A percentile compares a stretch with the other conserved stretches of the same genome.
phyloP scores from a whole-genome alignment of 106 monocot species.

The Chionographis japonica region DNA sequence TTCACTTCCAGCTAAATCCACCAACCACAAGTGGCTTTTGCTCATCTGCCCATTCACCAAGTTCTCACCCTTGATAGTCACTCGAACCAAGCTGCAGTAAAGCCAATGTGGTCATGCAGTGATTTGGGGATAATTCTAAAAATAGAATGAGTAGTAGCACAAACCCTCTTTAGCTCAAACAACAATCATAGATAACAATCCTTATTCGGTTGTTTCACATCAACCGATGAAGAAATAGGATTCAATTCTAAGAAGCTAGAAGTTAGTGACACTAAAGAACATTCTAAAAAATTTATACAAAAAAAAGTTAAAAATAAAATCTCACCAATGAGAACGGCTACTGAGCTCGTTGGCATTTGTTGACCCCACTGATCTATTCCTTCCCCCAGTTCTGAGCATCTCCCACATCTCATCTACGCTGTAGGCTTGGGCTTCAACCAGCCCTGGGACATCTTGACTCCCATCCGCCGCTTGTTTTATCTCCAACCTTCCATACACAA shows the following conservation, averaged over 20 bases:
- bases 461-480: conserved; percentile 85
- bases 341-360: conserved; percentile 93
- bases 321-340: conserved; percentile 92
- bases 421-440: conserved; percentile 52
- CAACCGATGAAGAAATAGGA: too few relatives aligned
- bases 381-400: conserved; percentile 57
- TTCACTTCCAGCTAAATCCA: conserved; percentile 96
- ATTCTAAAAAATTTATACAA: neutral
- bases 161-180: too few relatives aligned
- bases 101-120: neutral
- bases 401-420: conserved; percentile 71
- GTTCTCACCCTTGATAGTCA: conserved; percentile 66
- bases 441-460: conserved; percentile 83
- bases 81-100: conserved; percentile 67
- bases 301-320: neutral
- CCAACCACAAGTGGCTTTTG: conserved; percentile 84
- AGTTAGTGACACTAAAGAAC: too few relatives aligned
- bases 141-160: too few relatives aligned
- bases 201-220: too few relatives aligned
- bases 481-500: conserved; percentile 58
- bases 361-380: conserved; percentile 84
- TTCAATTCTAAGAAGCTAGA: too few relatives aligned
- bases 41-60: conserved; percentile 45
- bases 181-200: too few relatives aligned
- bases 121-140: neutral